Evolutionary conservation across 495 filamentous ascomycete species (phyloP), one percentile per base, ranked within the genome.

Genomic region (Talaromyces proteolyticus): DNA sequence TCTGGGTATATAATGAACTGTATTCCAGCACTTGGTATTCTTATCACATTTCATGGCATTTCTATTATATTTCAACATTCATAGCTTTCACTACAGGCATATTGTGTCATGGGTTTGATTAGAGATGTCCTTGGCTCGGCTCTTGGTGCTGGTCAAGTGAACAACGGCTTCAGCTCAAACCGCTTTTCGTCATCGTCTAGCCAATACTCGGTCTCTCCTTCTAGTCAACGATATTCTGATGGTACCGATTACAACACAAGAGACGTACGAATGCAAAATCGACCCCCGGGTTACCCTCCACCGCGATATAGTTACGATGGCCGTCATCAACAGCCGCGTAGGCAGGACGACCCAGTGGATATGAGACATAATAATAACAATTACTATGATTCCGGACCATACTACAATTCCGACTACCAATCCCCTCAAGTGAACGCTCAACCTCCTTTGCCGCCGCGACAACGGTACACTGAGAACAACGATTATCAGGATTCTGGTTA

Each of bases 81-180:
- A n/a, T n/a, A n/a, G n/a, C n/a, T n/a, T n/a, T n/a, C n/a, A n/a
- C n/a, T n/a, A n/a, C n/a, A n/a, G n/a, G n/a, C n/a, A n/a, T n/a
- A n/a, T n/a, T n/a, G n/a, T n/a, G n/a, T n/a, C 20, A 45, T 45
- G 42, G 42, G 42, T 45, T 25, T 45, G 8, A 45, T 45, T 14
- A 24, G 16, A 26, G 42, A 45, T 22, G 22, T 45, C 3, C 19
- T 45, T 29, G 21, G 42, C 21, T 25, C 42, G 7, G 42, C 42
- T 11, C 8, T 45, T 5, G 42, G 20, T n/a, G 6, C 42, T 14
- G 42, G 26, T 22, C 20, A 45, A 17, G 20, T 26, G 20, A 45
- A 45, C 11, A 45, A 45, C 21, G 42, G 42, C 12, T 45, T 45
- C 22, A 45, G 24, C n/a, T 6, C 5, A 14, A 8, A 7, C 4